Conservation (phyloP, 2,329 filamentous ascomycete genomes). For the Juglanconis juglandina region DNA sequence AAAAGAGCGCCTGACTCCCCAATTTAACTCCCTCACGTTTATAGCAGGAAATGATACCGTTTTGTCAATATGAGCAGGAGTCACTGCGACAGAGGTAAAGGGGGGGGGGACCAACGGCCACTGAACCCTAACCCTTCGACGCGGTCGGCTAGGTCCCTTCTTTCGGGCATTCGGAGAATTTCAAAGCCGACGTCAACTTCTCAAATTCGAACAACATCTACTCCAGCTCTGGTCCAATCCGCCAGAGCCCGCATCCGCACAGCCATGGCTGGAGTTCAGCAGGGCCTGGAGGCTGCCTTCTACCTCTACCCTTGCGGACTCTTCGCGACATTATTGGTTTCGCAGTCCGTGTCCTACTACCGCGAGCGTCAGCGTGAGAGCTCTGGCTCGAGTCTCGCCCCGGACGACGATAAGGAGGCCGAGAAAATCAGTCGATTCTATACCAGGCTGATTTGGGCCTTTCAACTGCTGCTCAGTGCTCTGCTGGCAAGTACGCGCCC, state of each 20-base stretch:
- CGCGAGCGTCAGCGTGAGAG: constrained; percentile 27
- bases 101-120: too few relatives aligned
- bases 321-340: constrained; percentile 33
- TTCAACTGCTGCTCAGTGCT: constrained; percentile 32
- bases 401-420: constrained; percentile 26
- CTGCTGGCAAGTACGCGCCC: constrained; percentile 23
- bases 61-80: too few relatives aligned
- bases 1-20: too few relatives aligned
- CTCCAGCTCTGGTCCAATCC: neutral
- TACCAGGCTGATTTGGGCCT: constrained; percentile 31
- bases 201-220: neutral
- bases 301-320: constrained; percentile 39
- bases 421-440: constrained; percentile 27
- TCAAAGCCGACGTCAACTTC: neutral
- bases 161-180: neutral
- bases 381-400: constrained; percentile 22
- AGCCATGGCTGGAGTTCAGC: constrained; percentile 23
- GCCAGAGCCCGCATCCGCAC: neutral
- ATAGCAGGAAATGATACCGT: too few relatives aligned
- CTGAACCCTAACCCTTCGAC: too few relatives aligned
- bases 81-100: too few relatives aligned
- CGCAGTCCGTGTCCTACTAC: constrained; percentile 36
- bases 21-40: too few relatives aligned
- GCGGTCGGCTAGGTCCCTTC: too few relatives aligned
- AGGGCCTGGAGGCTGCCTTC: constrained; percentile 37